Conservation (phyloP, 2,329 filamentous ascomycete species). For the Cladobotryum protrusum region DNA sequence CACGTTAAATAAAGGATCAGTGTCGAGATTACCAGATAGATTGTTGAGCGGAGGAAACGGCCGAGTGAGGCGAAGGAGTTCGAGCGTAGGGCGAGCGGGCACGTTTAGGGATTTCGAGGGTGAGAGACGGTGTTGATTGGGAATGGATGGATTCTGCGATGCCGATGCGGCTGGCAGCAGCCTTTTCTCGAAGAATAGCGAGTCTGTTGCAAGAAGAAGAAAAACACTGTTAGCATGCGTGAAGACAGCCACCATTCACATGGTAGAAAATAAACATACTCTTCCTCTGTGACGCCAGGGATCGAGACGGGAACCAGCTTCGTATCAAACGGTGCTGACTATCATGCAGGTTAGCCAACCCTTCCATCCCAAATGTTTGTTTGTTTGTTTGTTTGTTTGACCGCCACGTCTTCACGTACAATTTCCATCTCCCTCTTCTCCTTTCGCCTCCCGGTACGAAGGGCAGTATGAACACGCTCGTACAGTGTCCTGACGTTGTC, state of each 20-base stretch:
- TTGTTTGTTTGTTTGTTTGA: too few species aligned
- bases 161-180: slow-evolving; percentile 43
- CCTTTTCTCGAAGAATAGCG: slow-evolving; percentile 46
- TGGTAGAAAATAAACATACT: slow-evolving; percentile 38
- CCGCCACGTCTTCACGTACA: slow-evolving; percentile 27
- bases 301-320: slow-evolving; percentile 47
- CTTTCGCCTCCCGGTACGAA: slow-evolving; percentile 35
- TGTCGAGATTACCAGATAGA: neutral
- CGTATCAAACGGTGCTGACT: slow-evolving; percentile 56
- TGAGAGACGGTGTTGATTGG: slow-evolving; percentile 15
- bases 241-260: neutral
- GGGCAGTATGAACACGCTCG: slow-evolving; percentile 38
- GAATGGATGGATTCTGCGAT: slow-evolving; percentile 30
- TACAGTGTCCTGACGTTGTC: slow-evolving; percentile 39
- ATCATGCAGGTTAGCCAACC: slow-evolving; percentile 19
- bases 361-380: too few species aligned
- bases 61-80: slow-evolving; percentile 7
- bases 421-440: slow-evolving; percentile 40
- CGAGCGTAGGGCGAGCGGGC: slow-evolving; percentile 7
- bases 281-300: slow-evolving; percentile 51
- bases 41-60: slow-evolving; percentile 1
- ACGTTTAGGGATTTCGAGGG: slow-evolving; percentile 11
- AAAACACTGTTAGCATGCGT: neutral
- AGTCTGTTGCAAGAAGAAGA: slow-evolving; percentile 36
- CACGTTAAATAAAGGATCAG: too few species aligned